Base-by-base conservation (phyloP, 441 rosid genomes). In the Dalechampia spathulata region DNA sequence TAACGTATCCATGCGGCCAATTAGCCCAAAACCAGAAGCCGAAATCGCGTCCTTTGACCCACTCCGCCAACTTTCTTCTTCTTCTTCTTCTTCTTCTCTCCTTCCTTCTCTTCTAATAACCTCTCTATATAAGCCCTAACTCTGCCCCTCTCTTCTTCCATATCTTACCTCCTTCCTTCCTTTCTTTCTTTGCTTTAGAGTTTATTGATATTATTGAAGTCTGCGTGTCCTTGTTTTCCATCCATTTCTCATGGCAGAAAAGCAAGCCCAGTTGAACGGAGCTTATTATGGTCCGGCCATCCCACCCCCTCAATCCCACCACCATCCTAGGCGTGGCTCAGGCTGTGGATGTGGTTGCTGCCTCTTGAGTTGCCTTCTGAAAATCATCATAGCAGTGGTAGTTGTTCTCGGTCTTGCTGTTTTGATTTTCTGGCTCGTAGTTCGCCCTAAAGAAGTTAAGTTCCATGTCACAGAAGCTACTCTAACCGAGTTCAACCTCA, bases 291-390 rank as follows among this genome's bases (percentile, higher is more conserved):
- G 74, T 32, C 66, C 70, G 3, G 22, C 63, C 14, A 60, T 70
- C 60, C 69, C 67, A 7, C 74, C 74, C 4, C 53, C 48, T 1
- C 67, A 69, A 8, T 56, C 49, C 62, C 78, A 76, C 72, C 82
- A 73, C 65, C 72, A 83, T 56, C 88, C 59, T 1, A 69, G 92
- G 62, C 80, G 28, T 2, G 1, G 81, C 4, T 30, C 34, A 30
- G 65, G 64, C 15, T 80, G 90, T 30, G 85, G 87, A 9, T 78
- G 90, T 49, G 41, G 70, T 61, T 65, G 74, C 14, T 65, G 74
- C 23, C 61, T 70, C 42, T 19, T 70, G 2, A 38, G 30, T 37
- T 41, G 52, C 67, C 64, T 53, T 13, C 45, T 53, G 26, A 53
- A 38, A 25, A 58, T 47, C 37, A n/a, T 58, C 6, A 11, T 58